Conservation (phyloP, 495 filamentous ascomycete genomes). For the Penicillium paradoxum region DNA sequence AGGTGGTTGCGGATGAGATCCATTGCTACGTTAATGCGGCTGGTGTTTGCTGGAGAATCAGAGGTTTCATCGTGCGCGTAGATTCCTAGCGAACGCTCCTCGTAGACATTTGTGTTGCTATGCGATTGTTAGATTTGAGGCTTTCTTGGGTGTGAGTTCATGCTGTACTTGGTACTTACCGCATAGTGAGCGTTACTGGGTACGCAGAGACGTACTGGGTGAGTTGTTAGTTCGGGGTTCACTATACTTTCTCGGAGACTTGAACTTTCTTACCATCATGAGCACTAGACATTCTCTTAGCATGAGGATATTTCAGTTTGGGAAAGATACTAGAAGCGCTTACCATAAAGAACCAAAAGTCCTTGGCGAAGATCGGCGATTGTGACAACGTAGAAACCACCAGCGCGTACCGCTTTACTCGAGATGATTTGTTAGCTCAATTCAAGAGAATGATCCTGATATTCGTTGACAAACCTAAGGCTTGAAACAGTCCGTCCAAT, state of each 20-base stretch:
- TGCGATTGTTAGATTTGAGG: neutral
- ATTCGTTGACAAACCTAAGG: conserved; percentile 36
- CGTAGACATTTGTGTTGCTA: conserved; percentile 69
- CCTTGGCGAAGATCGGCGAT: conserved; percentile 67
- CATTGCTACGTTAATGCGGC: conserved; percentile 19
- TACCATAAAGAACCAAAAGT: conserved; percentile 67
- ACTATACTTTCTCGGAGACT: too few relatives aligned
- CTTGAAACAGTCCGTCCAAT: conserved; percentile 80
- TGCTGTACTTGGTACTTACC: conserved; percentile 24
- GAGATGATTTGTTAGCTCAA: conserved; percentile 5
- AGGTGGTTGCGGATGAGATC: conserved; percentile 24
- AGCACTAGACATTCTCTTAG: conserved; percentile 45
- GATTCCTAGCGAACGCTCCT: conserved; percentile 67
- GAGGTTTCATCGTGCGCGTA: conserved; percentile 44
- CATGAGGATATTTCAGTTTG: neutral
- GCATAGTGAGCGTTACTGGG: conserved; percentile 55
- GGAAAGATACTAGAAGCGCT: neutral
- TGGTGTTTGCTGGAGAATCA: conserved; percentile 14
- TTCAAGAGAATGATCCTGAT: neutral
- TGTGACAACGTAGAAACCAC: conserved; percentile 77
- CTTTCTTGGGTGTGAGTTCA: neutral
- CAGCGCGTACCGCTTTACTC: conserved; percentile 61
- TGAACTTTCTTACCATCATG: conserved; percentile 67
- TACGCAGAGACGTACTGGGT: conserved; percentile 58
- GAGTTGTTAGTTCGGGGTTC: conserved; percentile 7